Evolutionary conservation across 192 early-diverging fungal genomes (phyloP).

Genomic region (Rhizoclosmatium sp.): DNA sequence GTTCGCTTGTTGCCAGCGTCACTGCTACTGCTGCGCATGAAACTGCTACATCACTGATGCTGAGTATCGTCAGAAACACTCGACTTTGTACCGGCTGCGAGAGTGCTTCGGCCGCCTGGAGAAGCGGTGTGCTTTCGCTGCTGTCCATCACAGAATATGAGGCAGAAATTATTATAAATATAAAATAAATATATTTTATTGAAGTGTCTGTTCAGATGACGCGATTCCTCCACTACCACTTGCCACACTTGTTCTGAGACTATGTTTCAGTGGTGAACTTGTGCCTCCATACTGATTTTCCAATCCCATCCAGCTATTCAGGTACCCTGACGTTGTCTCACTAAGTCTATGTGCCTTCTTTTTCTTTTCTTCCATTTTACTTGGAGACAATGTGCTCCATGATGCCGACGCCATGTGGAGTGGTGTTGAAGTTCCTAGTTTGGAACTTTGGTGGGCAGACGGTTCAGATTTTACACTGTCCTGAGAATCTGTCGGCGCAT

Average conservation of each 20-base stretch:
- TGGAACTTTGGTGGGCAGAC: neutral
- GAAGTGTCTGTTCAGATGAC: neutral
- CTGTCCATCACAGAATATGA: neutral
- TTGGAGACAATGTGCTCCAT: conserved; percentile 3
- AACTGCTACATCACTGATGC: too few relatives aligned
- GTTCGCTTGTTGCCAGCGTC: too few relatives aligned
- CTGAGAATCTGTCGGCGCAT: neutral
- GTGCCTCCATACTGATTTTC: neutral
- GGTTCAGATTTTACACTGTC: neutral
- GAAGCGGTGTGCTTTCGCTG: neutral
- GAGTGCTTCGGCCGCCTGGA: too few relatives aligned
- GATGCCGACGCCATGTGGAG: neutral
- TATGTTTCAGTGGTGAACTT: neutral
- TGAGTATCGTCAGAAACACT: too few relatives aligned
- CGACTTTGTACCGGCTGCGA: too few relatives aligned
- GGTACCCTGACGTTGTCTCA: conserved; percentile 34
- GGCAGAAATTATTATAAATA: neutral
- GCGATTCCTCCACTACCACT: neutral
- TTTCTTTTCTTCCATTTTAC: conserved; percentile 32
- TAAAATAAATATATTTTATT: neutral
- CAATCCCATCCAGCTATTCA: conserved; percentile 22
- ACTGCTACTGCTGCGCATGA: too few relatives aligned
- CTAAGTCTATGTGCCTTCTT: conserved; percentile 28
- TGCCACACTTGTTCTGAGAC: neutral
- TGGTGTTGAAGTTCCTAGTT: neutral